phyloP scores from a whole-genome alignment of 768 basidiomycete genomes.

The Mycena vitilis region DNA sequence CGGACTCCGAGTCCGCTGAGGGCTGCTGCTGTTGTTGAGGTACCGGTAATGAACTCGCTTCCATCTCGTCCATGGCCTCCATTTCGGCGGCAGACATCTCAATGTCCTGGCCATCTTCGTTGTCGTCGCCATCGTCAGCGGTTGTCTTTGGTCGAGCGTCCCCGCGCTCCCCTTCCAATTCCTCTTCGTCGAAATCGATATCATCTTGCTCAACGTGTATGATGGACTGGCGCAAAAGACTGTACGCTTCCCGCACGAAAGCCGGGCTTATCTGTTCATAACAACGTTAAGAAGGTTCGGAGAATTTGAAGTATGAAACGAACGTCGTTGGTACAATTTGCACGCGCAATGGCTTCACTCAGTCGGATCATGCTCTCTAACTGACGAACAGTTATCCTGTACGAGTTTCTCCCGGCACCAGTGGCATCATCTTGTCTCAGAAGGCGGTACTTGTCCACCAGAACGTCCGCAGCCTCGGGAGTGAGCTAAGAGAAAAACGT shows the following conservation, averaged over 20 bases:
- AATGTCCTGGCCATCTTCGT: slow-evolving; percentile 67
- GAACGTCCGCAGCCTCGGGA: slow-evolving; percentile 88
- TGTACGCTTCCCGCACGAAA: slow-evolving; percentile 96
- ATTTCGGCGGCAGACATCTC: slow-evolving; percentile 50
- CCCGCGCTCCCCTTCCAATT: slow-evolving; percentile 68
- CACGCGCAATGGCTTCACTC: slow-evolving; percentile 96
- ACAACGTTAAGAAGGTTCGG: slow-evolving; percentile 1
- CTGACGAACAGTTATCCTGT: slow-evolving; percentile 97
- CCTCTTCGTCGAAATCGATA: slow-evolving; percentile 96
- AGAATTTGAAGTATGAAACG: slow-evolving; percentile 34
- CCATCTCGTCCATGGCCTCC: slow-evolving; percentile 62
- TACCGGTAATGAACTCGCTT: slow-evolving; percentile 59
- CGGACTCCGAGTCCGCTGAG: slow-evolving; percentile 50
- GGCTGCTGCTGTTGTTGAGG: slow-evolving; percentile 43
- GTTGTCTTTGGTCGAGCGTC: slow-evolving; percentile 48
- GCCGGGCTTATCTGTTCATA: slow-evolving; percentile 83
- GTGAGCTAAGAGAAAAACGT: slow-evolving; percentile 71
- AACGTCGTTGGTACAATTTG: slow-evolving; percentile 95
- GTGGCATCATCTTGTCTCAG: slow-evolving; percentile 93
- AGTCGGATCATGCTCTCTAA: slow-evolving; percentile 98
- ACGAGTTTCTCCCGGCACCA: slow-evolving; percentile 90
- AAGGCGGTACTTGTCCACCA: slow-evolving; percentile 95
- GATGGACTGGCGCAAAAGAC: slow-evolving; percentile 94
- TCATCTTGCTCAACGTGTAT: slow-evolving; percentile 99
- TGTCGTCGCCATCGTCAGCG: slow-evolving; percentile 46